A percentile compares a stretch with the other conserved stretches of the same genome.
Conservation (phyloP, 192 early-diverging fungal genomes). For the Coemansia sp. region DNA sequence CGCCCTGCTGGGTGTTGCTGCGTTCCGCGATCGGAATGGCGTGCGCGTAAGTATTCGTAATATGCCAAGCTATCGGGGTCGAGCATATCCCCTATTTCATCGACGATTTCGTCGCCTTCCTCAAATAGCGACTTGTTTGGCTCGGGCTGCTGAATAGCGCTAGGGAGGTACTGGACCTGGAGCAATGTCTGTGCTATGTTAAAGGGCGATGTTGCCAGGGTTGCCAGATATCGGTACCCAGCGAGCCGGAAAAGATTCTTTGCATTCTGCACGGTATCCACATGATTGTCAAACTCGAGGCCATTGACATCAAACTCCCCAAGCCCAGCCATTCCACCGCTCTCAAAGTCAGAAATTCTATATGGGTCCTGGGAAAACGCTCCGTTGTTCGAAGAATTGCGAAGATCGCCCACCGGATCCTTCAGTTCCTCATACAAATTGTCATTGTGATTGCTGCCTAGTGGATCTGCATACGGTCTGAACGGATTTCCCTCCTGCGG, state of each 20-base stretch:
- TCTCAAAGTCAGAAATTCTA: conserved; percentile 8
- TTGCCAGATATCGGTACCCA: conserved; percentile 63
- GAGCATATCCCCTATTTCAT: conserved; percentile 18
- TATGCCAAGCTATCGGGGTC: conserved; percentile 55
- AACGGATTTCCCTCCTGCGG: conserved; percentile 24
- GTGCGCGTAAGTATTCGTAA: conserved; percentile 54
- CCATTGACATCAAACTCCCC: conserved; percentile 20
- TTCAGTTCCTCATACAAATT: conserved; percentile 37
- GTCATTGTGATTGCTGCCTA: conserved; percentile 11
- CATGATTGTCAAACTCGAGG: conserved; percentile 21
- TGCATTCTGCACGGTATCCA: conserved; percentile 54
- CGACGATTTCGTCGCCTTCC: conserved; percentile 2
- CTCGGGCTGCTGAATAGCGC: conserved; percentile 10
- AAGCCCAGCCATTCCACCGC: conserved; percentile 6
- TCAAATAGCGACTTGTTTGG: not conserved
- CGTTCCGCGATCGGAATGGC: conserved; percentile 27
- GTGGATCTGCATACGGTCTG: conserved; percentile 47
- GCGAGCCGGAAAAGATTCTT: conserved; percentile 67
- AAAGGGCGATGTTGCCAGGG: conserved; percentile 65
- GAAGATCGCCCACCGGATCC: conserved; percentile 38
- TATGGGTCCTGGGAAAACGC: conserved; percentile 8
- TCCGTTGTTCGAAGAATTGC: conserved; percentile 7
- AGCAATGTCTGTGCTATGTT: conserved; percentile 69
- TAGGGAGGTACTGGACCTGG: conserved; percentile 75
- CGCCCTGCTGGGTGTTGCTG: conserved; percentile 17